These are phyloP conservation scores for Dendryphion nanum DNA, from an alignment of 2,329 filamentous ascomycete species.

Conservation along the genomic window DNA sequence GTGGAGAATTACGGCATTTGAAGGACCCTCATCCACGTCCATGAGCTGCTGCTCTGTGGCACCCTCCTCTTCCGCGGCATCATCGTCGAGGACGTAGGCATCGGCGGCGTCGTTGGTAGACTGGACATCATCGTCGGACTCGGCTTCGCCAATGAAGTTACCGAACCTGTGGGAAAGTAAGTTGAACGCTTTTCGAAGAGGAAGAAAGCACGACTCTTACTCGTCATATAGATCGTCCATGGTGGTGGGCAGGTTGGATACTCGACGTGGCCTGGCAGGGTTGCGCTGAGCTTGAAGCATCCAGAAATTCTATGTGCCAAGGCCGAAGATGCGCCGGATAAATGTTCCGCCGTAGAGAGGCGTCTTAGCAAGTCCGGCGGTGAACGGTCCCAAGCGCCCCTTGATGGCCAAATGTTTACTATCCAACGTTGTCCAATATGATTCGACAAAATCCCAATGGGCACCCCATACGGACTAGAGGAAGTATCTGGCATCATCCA, in stretches of 20 bases:
- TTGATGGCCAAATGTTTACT: no score
- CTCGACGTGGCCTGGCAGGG: not conserved
- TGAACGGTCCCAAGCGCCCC: not conserved
- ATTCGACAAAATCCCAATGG: no score
- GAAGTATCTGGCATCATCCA: no score
- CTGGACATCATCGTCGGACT: conserved; percentile 83
- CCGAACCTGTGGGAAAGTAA: conserved; percentile 67
- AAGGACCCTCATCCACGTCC: conserved; percentile 90
- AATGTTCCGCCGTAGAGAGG: conserved; percentile 9
- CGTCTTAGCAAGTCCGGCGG: conserved; percentile 8
- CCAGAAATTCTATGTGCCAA: conserved; percentile 23
- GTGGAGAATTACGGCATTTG: conserved; percentile 95
- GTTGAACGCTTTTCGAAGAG: conserved; percentile 2
- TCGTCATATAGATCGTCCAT: conserved; percentile 99
- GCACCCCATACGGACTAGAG: no score
- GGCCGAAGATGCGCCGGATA: conserved; percentile 4
- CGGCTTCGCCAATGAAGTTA: conserved; percentile 96
- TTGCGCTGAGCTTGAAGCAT: conserved; percentile 19
- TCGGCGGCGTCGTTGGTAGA: conserved; percentile 73
- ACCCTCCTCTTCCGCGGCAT: conserved; percentile 52
- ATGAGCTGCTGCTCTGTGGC: conserved; percentile 79
- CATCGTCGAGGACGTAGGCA: conserved; percentile 74
- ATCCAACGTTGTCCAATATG: no score
- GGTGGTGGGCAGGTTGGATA: conserved; percentile 22
- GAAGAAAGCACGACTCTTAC: conserved; percentile 47